These are phyloP conservation scores for Nicotiana noctiflora DNA, from an alignment of 257 asterid species.

Conservation along the genomic window DNA sequence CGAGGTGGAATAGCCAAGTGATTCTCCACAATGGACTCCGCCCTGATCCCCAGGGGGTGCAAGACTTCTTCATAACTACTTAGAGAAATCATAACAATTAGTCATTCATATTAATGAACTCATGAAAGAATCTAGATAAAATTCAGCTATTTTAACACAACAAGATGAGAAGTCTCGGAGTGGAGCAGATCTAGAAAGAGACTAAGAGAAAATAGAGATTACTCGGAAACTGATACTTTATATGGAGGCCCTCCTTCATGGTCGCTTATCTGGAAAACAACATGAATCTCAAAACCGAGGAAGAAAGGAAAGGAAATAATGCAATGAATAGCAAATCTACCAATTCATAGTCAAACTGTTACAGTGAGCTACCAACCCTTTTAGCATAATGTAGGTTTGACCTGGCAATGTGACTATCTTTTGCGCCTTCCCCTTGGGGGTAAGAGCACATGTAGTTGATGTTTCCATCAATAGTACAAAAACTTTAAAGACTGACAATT, in stretches of 20 bases:
- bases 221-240: constrained; percentile 70
- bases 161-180: not conserved
- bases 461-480: not conserved
- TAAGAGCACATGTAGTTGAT: not conserved
- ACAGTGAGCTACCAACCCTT: not conserved
- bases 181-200: not conserved
- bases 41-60: constrained; percentile 62
- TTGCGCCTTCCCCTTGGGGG: not conserved
- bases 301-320: not conserved
- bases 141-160: not conserved
- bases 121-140: not conserved
- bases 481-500: not conserved
- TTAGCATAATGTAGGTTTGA: not conserved
- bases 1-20: constrained; percentile 64
- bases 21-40: constrained; percentile 53
- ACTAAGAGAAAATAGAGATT: constrained; percentile 9
- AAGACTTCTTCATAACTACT: constrained; percentile 68
- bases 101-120: not conserved
- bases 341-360: not conserved
- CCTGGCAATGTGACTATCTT: not conserved
- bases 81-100: not conserved
- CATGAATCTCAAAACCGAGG: not conserved
- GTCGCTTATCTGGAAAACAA: constrained; percentile 51
- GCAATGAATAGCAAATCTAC: not conserved
- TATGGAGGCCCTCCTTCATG: constrained; percentile 86